These are phyloP conservation scores for Plasmodium sp. DNA, from an alignment of 169 alveolate species.

Conservation along the genomic window DNA sequence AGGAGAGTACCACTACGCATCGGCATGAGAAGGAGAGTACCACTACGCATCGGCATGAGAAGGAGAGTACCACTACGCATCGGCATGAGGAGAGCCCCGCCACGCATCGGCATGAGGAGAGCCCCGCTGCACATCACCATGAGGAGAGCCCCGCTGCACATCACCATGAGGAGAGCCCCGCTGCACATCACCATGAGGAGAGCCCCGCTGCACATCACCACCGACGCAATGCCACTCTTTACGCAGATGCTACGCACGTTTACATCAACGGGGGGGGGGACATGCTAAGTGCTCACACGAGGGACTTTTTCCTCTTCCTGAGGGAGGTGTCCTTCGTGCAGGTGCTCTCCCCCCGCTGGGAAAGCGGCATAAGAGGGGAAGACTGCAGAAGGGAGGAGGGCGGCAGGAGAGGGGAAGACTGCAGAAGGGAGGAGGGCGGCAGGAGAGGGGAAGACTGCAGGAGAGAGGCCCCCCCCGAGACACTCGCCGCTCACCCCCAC, in stretches of 20 bases:
- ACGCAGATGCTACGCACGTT: constrained; percentile 23
- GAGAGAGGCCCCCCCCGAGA: not conserved
- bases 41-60: no score
- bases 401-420: not conserved
- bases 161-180: no score
- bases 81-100: no score
- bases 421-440: not conserved
- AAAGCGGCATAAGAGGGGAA: no score
- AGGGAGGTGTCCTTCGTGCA: constrained; percentile 25
- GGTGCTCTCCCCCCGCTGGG: not conserved
- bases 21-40: no score
- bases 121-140: no score
- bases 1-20: no score
- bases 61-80: no score
- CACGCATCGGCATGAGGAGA: no score
- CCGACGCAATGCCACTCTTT: not conserved
- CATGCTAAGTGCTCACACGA: constrained; percentile 4
- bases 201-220: not conserved
- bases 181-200: not conserved
- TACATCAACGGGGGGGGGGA: constrained; percentile 5
- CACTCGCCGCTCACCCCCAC: not conserved
- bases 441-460: not conserved
- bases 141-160: not conserved
- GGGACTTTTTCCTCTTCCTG: constrained; percentile 21
- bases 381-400: no score